Base-by-base conservation (phyloP, 768 basidiomycete genomes). In the Xerocomus potaroensis region DNA sequence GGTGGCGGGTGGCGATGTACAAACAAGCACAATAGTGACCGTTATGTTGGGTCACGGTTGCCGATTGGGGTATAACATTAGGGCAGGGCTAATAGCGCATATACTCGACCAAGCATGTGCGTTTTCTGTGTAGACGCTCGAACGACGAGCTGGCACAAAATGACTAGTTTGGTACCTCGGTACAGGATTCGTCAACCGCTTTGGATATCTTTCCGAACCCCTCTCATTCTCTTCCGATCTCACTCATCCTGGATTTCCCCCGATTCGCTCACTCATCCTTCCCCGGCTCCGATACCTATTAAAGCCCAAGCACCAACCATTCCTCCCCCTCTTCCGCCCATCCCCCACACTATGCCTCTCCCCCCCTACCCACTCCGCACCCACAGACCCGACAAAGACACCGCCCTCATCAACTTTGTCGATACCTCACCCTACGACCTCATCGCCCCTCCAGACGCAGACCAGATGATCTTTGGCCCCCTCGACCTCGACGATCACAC, bases 301-400 rank as follows among this genome's bases (percentile, higher is more conserved):
- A 71, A 69, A 67, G 60, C 49, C 43, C n/a, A n/a, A 50, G 47
- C 53, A n/a, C 51, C 49, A 45, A 48, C 48, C 32, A 45, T 26
- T 51, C 45, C 26, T 40, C 26, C 10, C n/a, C 46, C 58, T 50
- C 63, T 53, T 60, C 60, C 53, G 52, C 59, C 47, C 48, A n/a
- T n/a, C 53, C 61, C 61, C 61, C 49, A 43, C 55, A 45, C 58
- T 49, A 78, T 80, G 78, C 69, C 77, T 46, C 57, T 69, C 58
- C 58, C 62, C 43, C 62, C 67, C 29, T 55, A 72, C 45, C n/a
- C n/a, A n/a, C n/a, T n/a, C n/a, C n/a, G n/a, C n/a, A n/a, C n/a
- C n/a, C 61, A 68, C 63, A 32, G 52, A 48, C 59, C 56, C 50
- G 54, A 54, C 39, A 68, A 67, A 53, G 64, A 64, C 49, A n/a